phyloP scores from a whole-genome alignment of 2,329 filamentous ascomycete species.

The Diaporthe citrichinensis region DNA sequence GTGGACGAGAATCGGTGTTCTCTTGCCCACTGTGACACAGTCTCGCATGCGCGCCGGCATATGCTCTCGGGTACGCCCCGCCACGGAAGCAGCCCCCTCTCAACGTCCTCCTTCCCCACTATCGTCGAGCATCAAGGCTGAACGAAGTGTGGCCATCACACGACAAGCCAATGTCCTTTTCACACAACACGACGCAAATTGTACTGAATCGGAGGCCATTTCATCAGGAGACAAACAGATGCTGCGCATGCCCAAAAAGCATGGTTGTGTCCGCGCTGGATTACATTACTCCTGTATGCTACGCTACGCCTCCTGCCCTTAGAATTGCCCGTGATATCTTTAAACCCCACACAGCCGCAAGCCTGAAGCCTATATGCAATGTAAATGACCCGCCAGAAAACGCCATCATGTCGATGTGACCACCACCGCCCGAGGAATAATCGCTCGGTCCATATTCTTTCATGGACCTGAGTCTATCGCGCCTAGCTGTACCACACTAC shows the following conservation, averaged over 20 bases:
- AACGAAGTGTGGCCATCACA: neutral
- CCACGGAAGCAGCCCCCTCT: neutral
- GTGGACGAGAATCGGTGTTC: no score
- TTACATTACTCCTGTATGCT: constrained; percentile 29
- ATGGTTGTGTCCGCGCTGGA: constrained; percentile 25
- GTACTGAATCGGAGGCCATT: neutral
- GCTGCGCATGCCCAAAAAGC: constrained; percentile 15
- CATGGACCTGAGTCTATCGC: neutral
- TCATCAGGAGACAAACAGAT: neutral
- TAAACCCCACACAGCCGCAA: constrained; percentile 23
- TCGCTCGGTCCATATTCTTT: neutral
- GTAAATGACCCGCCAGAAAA: constrained; percentile 27
- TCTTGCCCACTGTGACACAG: neutral
- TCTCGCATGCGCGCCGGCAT: neutral
- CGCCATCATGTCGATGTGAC: constrained; percentile 15
- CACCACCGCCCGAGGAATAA: neutral
- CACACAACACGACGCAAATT: neutral
- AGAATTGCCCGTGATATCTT: constrained; percentile 27
- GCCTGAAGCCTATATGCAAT: constrained; percentile 26
- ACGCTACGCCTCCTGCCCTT: constrained; percentile 17
- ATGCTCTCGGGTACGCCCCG: neutral
- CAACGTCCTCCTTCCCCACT: neutral
- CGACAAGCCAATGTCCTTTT: neutral
- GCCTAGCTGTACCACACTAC: no score
- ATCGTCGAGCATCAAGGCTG: neutral